These are phyloP conservation scores for Pachysandra terminalis DNA, from an alignment of 164 flowering plant genomes.

Conservation along the genomic window DNA sequence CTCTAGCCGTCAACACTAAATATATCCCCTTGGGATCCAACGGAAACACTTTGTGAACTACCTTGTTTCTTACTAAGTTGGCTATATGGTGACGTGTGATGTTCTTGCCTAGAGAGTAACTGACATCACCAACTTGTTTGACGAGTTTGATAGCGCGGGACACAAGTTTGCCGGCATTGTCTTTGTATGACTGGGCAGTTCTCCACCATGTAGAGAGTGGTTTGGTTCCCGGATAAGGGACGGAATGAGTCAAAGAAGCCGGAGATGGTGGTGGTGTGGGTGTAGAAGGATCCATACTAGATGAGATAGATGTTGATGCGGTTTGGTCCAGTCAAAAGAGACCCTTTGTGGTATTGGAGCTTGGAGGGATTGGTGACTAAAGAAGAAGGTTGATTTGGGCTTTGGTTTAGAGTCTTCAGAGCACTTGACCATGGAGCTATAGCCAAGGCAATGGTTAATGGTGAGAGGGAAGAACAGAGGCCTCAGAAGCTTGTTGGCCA, in stretches of 20 bases:
- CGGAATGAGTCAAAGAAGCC: constrained; percentile 29
- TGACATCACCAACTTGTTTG: constrained; percentile 11
- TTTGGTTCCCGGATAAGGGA: constrained; percentile 1
- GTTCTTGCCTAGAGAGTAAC: constrained; percentile 25
- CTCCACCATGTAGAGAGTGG: constrained; percentile 29
- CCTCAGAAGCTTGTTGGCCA: constrained; percentile 5
- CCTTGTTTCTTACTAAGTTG: constrained; percentile 11
- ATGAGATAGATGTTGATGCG: constrained; percentile 28
- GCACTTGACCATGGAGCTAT: constrained; percentile 14
- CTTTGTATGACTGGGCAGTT: constrained; percentile 24
- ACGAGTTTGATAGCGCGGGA: constrained; percentile 20
- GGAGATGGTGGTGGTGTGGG: constrained; percentile 18
- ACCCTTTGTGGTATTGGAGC: constrained; percentile 30
- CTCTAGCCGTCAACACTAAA: constrained; percentile 26
- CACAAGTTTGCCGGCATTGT: constrained; percentile 13
- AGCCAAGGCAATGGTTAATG: constrained; percentile 9
- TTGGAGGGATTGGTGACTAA: constrained; percentile 16
- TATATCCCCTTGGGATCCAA: constrained; percentile 22
- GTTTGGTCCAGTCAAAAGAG: constrained; percentile 21
- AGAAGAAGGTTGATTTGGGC: constrained; percentile 12
- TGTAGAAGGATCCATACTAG: constrained; percentile 32
- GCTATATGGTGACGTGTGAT: constrained; percentile 27
- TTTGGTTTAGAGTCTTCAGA: constrained; percentile 2
- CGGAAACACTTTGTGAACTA: constrained; percentile 10
- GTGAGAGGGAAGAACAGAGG: constrained; percentile 11